Conservation (phyloP, 2,329 filamentous ascomycete genomes). For the Botryotinia convoluta region DNA sequence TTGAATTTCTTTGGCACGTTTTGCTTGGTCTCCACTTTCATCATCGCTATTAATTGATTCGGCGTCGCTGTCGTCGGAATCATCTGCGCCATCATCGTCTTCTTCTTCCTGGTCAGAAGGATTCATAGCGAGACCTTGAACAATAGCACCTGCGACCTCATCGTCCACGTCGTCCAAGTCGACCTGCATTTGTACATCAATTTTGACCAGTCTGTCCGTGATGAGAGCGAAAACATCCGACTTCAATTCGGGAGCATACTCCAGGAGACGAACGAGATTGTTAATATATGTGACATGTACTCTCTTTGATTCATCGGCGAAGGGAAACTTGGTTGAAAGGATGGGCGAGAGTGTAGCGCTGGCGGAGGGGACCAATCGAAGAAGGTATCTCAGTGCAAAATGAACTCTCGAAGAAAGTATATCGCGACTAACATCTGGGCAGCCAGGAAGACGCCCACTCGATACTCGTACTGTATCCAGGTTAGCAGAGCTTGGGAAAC, state of each 20-base stretch:
- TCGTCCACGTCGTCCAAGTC: conserved; percentile 93
- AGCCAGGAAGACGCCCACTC: conserved; percentile 42
- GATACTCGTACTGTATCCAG: conserved; percentile 40
- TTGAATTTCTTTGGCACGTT: conserved; percentile 68
- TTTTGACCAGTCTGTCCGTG: conserved; percentile 82
- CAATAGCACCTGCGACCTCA: conserved; percentile 72
- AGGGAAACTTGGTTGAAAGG: conserved; percentile 69
- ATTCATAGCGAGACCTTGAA: conserved; percentile 49
- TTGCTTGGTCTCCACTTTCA: conserved; percentile 61
- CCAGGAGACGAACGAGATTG: conserved; percentile 74
- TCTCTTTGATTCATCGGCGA: conserved; percentile 70
- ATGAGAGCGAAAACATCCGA: conserved; percentile 80
- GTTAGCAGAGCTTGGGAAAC: conserved; percentile 41
- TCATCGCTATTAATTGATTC: conserved; percentile 72
- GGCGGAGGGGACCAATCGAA: conserved; percentile 78
- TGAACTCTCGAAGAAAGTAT: conserved; percentile 72
- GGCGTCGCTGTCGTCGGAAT: conserved; percentile 60
- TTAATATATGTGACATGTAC: conserved; percentile 85
- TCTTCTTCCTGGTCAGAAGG: conserved; percentile 51
- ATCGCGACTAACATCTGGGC: conserved; percentile 59
- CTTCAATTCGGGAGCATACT: conserved; percentile 74
- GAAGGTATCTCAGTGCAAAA: conserved; percentile 68
- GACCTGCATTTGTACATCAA: conserved; percentile 92
- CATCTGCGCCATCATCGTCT: conserved; percentile 47
- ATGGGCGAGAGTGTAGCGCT: conserved; percentile 67